Evolutionary conservation across 2,329 filamentous ascomycete species (phyloP), one percentile per base, ranked within the genome.

Genomic region (Pseudogymnoascus sp.): DNA sequence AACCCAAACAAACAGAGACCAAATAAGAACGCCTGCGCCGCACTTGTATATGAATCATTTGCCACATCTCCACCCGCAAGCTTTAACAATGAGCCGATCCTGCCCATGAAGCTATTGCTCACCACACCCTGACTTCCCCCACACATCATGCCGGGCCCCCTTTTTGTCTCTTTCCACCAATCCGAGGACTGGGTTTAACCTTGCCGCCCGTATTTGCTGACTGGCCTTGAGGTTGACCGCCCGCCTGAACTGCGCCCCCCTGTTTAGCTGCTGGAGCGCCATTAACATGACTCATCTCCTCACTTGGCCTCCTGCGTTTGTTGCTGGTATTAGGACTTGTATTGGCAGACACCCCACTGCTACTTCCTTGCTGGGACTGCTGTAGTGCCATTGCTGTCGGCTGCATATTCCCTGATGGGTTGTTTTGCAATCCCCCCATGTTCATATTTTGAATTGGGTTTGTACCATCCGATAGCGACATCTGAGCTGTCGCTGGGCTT

Each of bases 291-390:
- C 69, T 70, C 68, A 75, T 73, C n/a, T 68, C 68, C 65, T 77
- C 76, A 65, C 75, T 77, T 23, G 75, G 73, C 65, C 75, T 71
- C 65, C 75, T 70, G 35, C 75, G 71, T 66, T 77, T 77, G 65
- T 73, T 76, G 65, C 69, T 73, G 31, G 69, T 66, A 65, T 76
- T 76, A 19, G 73, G 73, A 61, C 72, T 74, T 4, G 86, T 88
- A 74, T 88, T 88, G 63, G 86, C 85, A 70, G 85, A 88, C 6
- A 85, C 84, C 1, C 84, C 86, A 71, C 85, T 88, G 72, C 78
- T 84, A 33, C 85, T 87, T 40, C 86, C 86, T 71, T 88, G 86
- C 72, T 88, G 86, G 71, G 85, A 88, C 67, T 84, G 83, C 72
- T 88, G 85, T 65, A 85, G 77, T 72, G 86, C 83, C 86, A 88